phyloP scores from a whole-genome alignment of 202 grass and related monocot genomes.

The Panicum hallii region DNA sequence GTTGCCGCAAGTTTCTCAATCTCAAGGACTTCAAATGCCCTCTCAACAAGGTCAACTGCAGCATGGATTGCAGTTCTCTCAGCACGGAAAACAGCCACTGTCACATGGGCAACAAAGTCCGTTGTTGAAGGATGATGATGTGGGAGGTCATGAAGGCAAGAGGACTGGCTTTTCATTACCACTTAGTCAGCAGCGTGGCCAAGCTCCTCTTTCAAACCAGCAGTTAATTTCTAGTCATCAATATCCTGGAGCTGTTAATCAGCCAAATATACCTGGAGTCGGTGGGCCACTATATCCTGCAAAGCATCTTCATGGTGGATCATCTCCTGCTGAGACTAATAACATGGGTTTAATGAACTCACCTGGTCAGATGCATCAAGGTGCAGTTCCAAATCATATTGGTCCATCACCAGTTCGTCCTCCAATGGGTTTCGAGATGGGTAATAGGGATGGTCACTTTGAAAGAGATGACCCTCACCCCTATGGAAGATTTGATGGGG shows the following conservation, averaged over 20 bases:
- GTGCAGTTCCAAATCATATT: constrained; percentile 58
- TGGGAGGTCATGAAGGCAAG: constrained; percentile 54
- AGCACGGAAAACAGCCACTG: constrained; percentile 56
- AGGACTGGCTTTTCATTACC: constrained; percentile 57
- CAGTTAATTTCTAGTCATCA: constrained; percentile 59
- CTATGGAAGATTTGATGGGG: constrained; percentile 61
- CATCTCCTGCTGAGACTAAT: constrained; percentile 48
- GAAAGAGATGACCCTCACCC: constrained; percentile 64
- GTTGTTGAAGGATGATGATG: constrained; percentile 50
- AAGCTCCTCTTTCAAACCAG: constrained; percentile 45
- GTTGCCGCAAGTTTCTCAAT: constrained; percentile 40
- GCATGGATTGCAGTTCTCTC: constrained; percentile 51
- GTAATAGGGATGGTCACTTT: constrained; percentile 59
- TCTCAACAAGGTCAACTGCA: constrained; percentile 60
- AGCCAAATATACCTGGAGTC: constrained; percentile 47
- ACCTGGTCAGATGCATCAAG: constrained; percentile 53
- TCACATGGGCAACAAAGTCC: constrained; percentile 56
- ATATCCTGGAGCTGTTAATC: constrained; percentile 49
- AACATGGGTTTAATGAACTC: constrained; percentile 47
- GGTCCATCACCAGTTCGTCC: constrained; percentile 58
- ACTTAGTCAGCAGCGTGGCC: constrained; percentile 51
- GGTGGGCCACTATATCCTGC: constrained; percentile 51
- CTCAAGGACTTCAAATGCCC: constrained; percentile 58
- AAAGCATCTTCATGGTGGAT: constrained; percentile 56
- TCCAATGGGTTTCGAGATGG: constrained; percentile 58